These are phyloP conservation scores for Usnea hakonensis DNA, from an alignment of 495 filamentous ascomycete genomes.

Conservation along the genomic window DNA sequence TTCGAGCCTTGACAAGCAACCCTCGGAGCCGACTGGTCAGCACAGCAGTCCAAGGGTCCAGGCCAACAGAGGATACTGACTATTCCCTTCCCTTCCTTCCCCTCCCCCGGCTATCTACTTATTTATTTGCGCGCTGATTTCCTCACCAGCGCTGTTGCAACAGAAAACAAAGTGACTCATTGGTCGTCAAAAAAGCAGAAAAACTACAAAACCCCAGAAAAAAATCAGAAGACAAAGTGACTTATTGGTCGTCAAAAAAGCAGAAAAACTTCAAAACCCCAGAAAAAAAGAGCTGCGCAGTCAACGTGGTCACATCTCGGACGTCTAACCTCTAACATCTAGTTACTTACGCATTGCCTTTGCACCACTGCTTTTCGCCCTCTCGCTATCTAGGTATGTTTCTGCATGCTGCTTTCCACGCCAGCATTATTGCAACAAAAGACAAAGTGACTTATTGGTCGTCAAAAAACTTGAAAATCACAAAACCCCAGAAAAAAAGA, in stretches of 20 bases:
- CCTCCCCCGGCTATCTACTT: background rate
- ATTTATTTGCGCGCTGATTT: background rate
- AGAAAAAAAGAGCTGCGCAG: background rate
- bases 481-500: background rate
- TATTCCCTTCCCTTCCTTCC: background rate
- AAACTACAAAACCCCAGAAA: background rate
- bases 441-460: slow-evolving; percentile 1
- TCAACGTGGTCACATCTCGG: background rate
- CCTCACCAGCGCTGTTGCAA: background rate
- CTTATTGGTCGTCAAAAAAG: slow-evolving; percentile 1
- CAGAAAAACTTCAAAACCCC: background rate
- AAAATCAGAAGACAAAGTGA: background rate
- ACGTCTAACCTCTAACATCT: background rate
- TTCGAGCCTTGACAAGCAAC: background rate
- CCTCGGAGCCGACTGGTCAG: background rate
- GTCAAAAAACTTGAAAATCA: background rate
- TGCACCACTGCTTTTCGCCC: no score
- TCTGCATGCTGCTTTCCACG: background rate
- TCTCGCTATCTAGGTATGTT: background rate
- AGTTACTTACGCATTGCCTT: no score
- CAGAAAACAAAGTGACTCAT: background rate
- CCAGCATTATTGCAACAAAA: background rate
- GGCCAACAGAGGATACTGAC: background rate
- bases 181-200: background rate
- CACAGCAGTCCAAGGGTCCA: background rate